Conservation (phyloP, 768 basidiomycete species). For the Asterophora parasitica region DNA sequence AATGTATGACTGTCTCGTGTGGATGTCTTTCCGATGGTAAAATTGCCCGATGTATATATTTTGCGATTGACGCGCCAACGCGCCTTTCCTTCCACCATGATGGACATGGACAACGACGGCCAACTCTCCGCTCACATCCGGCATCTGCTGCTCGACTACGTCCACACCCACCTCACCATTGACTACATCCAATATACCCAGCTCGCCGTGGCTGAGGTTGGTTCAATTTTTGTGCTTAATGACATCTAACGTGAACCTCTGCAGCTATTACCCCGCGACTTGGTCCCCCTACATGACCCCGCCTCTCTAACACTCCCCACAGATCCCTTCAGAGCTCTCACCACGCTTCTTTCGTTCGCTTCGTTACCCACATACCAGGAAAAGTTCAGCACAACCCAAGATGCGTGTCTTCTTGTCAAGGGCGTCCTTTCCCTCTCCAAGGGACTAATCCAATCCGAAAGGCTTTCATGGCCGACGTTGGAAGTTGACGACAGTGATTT, state of each 20-base stretch:
- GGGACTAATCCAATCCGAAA: slow-evolving; percentile 30
- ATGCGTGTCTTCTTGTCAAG: slow-evolving; percentile 32
- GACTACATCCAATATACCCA: slow-evolving; percentile 54
- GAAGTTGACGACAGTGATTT: slow-evolving; percentile 14
- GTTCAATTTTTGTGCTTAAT: slow-evolving; percentile 3
- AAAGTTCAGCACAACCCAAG: slow-evolving; percentile 32
- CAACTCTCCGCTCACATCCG: slow-evolving; percentile 43
- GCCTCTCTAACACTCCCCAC: slow-evolving; percentile 46
- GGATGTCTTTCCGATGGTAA: too few relatives aligned
- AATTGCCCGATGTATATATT: too few relatives aligned
- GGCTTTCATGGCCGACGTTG: slow-evolving; percentile 28
- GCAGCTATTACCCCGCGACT: slow-evolving; percentile 38
- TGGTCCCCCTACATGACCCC: slow-evolving; percentile 45
- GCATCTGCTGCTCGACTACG: slow-evolving; percentile 50
- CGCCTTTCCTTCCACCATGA: too few relatives aligned
- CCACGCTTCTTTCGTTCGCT: slow-evolving; percentile 27
- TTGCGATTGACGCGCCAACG: too few relatives aligned
- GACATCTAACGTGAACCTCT: background rate
- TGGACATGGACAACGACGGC: slow-evolving; percentile 17
- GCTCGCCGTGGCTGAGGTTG: slow-evolving; percentile 41
- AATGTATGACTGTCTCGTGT: too few relatives aligned
- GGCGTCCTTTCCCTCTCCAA: slow-evolving; percentile 15
- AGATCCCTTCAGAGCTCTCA: slow-evolving; percentile 50
- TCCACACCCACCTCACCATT: slow-evolving; percentile 45
- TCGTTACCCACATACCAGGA: slow-evolving; percentile 41